Evolutionary conservation across 495 filamentous ascomycete species (phyloP).

Genomic region (Penicillium parvum): DNA sequence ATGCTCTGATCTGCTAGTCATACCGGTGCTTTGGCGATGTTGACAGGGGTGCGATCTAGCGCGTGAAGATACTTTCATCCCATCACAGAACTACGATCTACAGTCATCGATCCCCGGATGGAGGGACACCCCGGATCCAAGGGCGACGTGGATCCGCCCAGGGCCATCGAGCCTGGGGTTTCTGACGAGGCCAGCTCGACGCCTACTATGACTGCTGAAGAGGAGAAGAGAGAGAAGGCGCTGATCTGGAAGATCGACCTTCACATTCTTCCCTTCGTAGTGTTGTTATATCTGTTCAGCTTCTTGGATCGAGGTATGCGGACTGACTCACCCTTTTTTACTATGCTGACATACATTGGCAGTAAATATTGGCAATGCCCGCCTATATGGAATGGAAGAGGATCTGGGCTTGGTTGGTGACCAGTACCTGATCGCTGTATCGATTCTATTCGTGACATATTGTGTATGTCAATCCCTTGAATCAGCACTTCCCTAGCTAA

Average conservation of each 20-base stretch:
- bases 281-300: constrained; percentile 58
- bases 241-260: constrained; percentile 54
- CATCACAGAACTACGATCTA: too few species aligned
- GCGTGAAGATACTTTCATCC: background rate
- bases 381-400: constrained; percentile 62
- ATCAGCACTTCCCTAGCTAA: background rate
- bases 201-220: constrained; percentile 28
- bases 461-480: constrained; percentile 32
- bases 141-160: constrained; percentile 10
- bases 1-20: background rate
- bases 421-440: constrained; percentile 67
- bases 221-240: constrained; percentile 39
- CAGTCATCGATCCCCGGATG: too few species aligned
- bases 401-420: constrained; percentile 59
- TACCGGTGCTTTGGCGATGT: too few species aligned
- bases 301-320: constrained; percentile 57
- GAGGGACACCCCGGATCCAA: constrained; percentile 2
- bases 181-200: constrained; percentile 15
- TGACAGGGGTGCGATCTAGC: too few species aligned
- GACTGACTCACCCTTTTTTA: constrained; percentile 6
- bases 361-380: constrained; percentile 77
- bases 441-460: constrained; percentile 71
- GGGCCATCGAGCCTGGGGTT: constrained; percentile 1
- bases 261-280: constrained; percentile 57
- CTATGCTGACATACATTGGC: constrained; percentile 21